These are phyloP conservation scores for Lyophyllum shimeji DNA, from an alignment of 768 basidiomycete genomes.

Conservation along the genomic window DNA sequence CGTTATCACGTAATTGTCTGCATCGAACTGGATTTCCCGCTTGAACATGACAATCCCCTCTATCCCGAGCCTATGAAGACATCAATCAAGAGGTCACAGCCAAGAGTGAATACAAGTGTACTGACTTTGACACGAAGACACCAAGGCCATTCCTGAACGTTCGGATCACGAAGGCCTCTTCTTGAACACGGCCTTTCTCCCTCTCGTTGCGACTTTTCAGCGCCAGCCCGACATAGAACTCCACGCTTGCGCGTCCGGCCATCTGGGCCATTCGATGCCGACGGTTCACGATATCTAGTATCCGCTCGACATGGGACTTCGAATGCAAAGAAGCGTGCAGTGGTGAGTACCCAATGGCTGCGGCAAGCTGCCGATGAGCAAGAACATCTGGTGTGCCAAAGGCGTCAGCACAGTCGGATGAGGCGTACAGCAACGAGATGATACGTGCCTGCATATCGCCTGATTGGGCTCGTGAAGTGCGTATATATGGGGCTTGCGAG, in stretches of 20 bases:
- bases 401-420: not conserved
- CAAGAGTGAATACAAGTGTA: not conserved
- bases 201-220: constrained; percentile 66
- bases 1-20: constrained; percentile 84
- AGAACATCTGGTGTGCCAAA: constrained; percentile 67
- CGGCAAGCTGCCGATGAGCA: constrained; percentile 89
- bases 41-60: constrained; percentile 96
- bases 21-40: constrained; percentile 83
- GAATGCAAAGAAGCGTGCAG: constrained; percentile 89
- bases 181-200: constrained; percentile 48
- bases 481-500: constrained; percentile 98
- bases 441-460: constrained; percentile 84
- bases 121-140: constrained; percentile 95
- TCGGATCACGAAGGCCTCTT: constrained; percentile 92
- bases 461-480: constrained; percentile 97
- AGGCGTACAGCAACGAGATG: not conserved
- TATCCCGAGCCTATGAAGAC: constrained; percentile 69
- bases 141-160: constrained; percentile 93
- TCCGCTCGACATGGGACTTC: constrained; percentile 82
- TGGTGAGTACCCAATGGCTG: constrained; percentile 81
- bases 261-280: constrained; percentile 97
- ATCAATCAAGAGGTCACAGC: not conserved
- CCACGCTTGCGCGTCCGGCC: constrained; percentile 94
- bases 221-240: constrained; percentile 96
- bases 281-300: constrained; percentile 83